These are phyloP conservation scores for Carex kokanica DNA, from an alignment of 176 grass and related monocot genomes.

Conservation along the genomic window DNA sequence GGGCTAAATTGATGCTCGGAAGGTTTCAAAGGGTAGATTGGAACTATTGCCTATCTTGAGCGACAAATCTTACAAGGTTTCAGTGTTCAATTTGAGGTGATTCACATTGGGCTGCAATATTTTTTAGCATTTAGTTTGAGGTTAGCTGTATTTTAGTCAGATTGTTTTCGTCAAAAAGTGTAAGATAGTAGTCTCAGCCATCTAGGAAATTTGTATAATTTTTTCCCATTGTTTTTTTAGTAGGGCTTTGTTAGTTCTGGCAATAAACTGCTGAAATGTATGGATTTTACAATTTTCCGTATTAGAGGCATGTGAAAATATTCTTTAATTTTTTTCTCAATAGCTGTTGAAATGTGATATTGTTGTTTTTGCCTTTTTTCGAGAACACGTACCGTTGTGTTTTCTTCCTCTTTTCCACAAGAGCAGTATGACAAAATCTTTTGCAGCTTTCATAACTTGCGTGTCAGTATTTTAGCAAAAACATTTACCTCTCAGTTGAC, in stretches of 20 bases:
- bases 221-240: background rate
- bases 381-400: background rate
- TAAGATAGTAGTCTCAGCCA: background rate
- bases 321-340: background rate
- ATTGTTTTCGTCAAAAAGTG: background rate
- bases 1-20: slow-evolving; percentile 7
- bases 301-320: background rate
- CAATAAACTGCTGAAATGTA: background rate
- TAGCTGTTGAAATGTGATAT: background rate
- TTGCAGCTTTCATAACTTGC: background rate
- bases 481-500: background rate
- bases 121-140: background rate
- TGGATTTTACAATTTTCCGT: background rate
- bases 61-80: background rate
- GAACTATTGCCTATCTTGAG: background rate
- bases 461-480: background rate
- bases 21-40: background rate
- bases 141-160: slow-evolving; percentile 2
- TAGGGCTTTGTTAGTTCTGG: background rate
- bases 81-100: background rate
- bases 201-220: background rate
- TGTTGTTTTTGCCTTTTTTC: background rate
- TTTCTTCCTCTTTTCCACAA: background rate
- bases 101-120: background rate
- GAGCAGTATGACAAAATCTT: background rate